Conservation (phyloP, 331 rosid species). For the Malus hybrid region DNA sequence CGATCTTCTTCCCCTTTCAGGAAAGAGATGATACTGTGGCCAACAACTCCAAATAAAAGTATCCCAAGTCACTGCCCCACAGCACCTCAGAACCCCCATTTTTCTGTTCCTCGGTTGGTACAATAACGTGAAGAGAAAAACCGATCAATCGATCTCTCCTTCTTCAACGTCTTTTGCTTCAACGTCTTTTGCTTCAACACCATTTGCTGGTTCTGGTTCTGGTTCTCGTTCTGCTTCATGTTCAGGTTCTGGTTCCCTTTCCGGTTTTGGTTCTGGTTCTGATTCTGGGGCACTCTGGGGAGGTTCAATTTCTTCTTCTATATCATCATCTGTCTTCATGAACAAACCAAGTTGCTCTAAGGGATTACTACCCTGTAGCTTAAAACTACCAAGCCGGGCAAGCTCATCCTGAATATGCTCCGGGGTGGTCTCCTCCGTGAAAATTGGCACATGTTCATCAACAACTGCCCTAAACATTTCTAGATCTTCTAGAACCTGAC, state of each 20-base stretch:
- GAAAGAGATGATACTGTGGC: neutral
- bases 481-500: conserved; percentile 73
- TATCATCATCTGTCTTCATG: conserved; percentile 79
- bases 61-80: neutral
- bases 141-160: conserved; percentile 38
- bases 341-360: conserved; percentile 78
- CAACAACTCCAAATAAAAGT: neutral
- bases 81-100: neutral
- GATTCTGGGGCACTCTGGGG: conserved; percentile 25
- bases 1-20: conserved; percentile 4
- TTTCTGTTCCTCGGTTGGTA: conserved; percentile 2
- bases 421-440: conserved; percentile 44
- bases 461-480: conserved; percentile 62
- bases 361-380: conserved; percentile 63
- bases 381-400: conserved; percentile 43
- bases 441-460: conserved; percentile 39
- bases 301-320: conserved; percentile 48
- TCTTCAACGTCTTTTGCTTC: conserved; percentile 7
- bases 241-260: neutral
- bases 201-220: neutral
- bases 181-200: neutral
- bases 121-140: neutral
- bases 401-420: conserved; percentile 37
- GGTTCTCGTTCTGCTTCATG: neutral
- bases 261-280: neutral